Evolutionary conservation across 495 filamentous ascomycete genomes (phyloP), one percentile per base, ranked within the genome.

Genomic region (Neurospora sp.): DNA sequence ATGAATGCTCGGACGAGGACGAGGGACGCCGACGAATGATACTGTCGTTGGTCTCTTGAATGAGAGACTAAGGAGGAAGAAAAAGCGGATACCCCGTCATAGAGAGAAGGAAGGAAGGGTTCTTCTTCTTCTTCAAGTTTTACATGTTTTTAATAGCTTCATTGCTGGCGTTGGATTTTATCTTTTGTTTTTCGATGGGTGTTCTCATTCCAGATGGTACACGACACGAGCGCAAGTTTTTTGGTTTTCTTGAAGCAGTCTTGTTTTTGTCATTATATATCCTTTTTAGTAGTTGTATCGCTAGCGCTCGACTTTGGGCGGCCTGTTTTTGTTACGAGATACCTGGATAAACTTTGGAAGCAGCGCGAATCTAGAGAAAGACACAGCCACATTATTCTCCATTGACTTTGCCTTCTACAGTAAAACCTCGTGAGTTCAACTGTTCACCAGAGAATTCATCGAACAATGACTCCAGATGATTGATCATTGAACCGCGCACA

Each of bases 1-100:
- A 35, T 75, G 75, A 39, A 66, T 20, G 69, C 69, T 14, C 40
- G 72, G 40, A 74, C 69, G 9, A 72, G 70, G 39, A 66, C 54
- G 12, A 66, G 54, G 27, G 54, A 66, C 2, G 27, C 14, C 3
- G 27, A 66, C 3, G 54, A 62, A 35, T 35, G 12, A 62, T 9
- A n/a, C n/a, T n/a, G n/a, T n/a, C n/a, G n/a, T n/a, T n/a, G 10
- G 49, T 23, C 14, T 66, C 14, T 66, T 18, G 27, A 35, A 31
- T 16, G 27, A 3, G 54, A 35, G 49, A 60, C n/a, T 12, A 14
- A 62, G 7, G 54, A 66, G 14, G 54, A 66, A 9, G 27, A 16
- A 27, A 16, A 27, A 31, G 54, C 54, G 54, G 54, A 66, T 66
- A 35, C 54, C 54, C 54, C 54, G 14, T 66, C 14, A 16, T 66